Evolutionary conservation across 495 filamentous ascomycete genomes (phyloP).

Genomic region (Aspergillus indologenus): DNA sequence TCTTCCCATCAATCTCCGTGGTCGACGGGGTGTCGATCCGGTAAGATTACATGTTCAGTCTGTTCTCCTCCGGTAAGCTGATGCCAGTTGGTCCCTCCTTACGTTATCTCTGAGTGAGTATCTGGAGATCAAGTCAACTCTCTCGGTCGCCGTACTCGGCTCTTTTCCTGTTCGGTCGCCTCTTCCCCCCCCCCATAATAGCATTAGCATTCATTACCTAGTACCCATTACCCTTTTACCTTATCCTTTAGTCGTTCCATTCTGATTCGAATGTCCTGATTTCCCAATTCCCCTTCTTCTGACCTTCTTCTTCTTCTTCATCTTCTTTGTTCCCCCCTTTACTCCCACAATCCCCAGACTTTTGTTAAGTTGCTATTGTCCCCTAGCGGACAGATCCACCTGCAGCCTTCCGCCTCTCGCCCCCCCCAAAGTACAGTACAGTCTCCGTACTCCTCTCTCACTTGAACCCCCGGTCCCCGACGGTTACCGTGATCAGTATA

Average conservation of each 20-base stretch:
- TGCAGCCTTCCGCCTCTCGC: slow-evolving; percentile 13
- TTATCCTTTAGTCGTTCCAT: neutral
- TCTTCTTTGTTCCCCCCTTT: slow-evolving; percentile 2
- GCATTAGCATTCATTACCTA: no score
- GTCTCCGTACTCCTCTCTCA: slow-evolving; percentile 2
- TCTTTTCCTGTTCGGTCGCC: slow-evolving; percentile 12
- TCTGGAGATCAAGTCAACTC: slow-evolving; percentile 17
- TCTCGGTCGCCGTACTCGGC: slow-evolving; percentile 22
- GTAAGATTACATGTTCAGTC: slow-evolving; percentile 9
- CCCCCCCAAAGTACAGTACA: neutral
- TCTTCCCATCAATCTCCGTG: neutral
- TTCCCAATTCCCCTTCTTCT: neutral
- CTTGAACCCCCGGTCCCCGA: slow-evolving; percentile 10
- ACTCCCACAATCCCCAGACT: neutral
- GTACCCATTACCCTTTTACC: neutral
- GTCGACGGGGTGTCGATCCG: neutral
- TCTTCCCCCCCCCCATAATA: no score
- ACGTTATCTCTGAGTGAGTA: no score
- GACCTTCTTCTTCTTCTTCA: no score
- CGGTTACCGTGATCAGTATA: slow-evolving; percentile 9
- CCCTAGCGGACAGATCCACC: slow-evolving; percentile 10
- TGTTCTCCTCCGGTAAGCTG: slow-evolving; percentile 1
- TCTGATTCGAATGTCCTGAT: no score
- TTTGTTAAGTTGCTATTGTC: slow-evolving; percentile 3
- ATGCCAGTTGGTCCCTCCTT: slow-evolving; percentile 19